phyloP scores from a whole-genome alignment of 2,329 filamentous ascomycete genomes.

The Stachybotrys chartarum region DNA sequence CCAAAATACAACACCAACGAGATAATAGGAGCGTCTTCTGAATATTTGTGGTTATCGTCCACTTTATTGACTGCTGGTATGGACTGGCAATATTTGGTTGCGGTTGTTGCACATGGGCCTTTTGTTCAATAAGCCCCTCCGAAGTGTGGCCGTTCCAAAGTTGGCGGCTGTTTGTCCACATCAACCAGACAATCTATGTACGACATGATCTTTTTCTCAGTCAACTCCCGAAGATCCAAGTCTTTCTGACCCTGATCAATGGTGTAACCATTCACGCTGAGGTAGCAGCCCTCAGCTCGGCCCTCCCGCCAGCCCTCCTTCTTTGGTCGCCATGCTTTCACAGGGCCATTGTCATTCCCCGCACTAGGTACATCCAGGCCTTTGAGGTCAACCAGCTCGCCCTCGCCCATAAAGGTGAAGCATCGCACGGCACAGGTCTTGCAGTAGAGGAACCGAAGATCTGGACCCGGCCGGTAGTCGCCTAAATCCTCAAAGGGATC shows the following conservation, averaged over 20 bases:
- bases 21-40: no score
- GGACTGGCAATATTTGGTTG: no score
- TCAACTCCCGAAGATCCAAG: conserved; percentile 27
- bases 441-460: conserved; percentile 37
- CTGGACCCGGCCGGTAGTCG: conserved; percentile 28
- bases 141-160: conserved; percentile 7
- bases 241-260: conserved; percentile 28
- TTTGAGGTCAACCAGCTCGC: conserved; percentile 17
- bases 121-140: conserved; percentile 10
- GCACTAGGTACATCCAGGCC: conserved; percentile 4
- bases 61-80: no score
- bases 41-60: no score
- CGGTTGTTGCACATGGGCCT: no score
- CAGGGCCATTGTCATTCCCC: background rate
- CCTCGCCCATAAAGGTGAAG: conserved; percentile 29
- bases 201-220: conserved; percentile 23
- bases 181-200: conserved; percentile 13
- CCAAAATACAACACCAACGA: no score
- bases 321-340: conserved; percentile 22
- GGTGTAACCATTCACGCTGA: conserved; percentile 29
- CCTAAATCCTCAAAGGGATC: conserved; percentile 28
- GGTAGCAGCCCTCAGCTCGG: conserved; percentile 15
- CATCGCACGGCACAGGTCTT: conserved; percentile 35
- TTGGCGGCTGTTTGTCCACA: conserved; percentile 2
- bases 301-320: conserved; percentile 9